phyloP scores from a whole-genome alignment of 352 stramenopile species.

The Phytophthora lateralis region DNA sequence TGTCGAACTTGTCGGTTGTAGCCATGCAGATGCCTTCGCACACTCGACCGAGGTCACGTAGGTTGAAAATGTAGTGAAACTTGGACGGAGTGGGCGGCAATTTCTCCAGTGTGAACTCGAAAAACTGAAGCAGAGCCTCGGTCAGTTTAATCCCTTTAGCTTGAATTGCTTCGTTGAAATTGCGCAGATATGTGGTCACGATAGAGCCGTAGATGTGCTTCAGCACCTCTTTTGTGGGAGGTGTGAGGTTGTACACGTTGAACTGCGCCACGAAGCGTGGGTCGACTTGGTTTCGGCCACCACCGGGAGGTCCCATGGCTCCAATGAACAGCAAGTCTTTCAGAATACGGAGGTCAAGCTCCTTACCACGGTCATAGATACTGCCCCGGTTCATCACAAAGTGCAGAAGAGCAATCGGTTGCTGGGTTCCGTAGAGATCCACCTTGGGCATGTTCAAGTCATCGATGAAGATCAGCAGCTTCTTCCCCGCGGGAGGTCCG shows the following conservation, averaged over 20 bases:
- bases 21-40: conserved; percentile 95
- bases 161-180: conserved; percentile 91
- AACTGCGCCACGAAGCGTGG: conserved; percentile 95
- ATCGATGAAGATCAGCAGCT: conserved; percentile 95
- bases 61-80: conserved; percentile 98
- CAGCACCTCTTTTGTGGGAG: conserved; percentile 90
- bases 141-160: conserved; percentile 84
- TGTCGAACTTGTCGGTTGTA: conserved; percentile 90
- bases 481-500: conserved; percentile 92
- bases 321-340: conserved; percentile 95
- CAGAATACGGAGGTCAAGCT: conserved; percentile 92
- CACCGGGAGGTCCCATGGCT: conserved; percentile 95
- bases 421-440: conserved; percentile 95
- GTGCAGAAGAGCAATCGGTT: conserved; percentile 94
- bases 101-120: conserved; percentile 91
- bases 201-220: conserved; percentile 95
- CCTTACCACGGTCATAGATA: conserved; percentile 96
- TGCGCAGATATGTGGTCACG: conserved; percentile 85
- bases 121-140: conserved; percentile 87
- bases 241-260: conserved; percentile 96
- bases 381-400: conserved; percentile 92
- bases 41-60: conserved; percentile 94
- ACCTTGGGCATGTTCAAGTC: conserved; percentile 98
- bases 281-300: conserved; percentile 94
- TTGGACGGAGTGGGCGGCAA: conserved; percentile 94